Evolutionary conservation across 352 stramenopile genomes (phyloP).

Genomic region (Pilasporangium apinafurcum): DNA sequence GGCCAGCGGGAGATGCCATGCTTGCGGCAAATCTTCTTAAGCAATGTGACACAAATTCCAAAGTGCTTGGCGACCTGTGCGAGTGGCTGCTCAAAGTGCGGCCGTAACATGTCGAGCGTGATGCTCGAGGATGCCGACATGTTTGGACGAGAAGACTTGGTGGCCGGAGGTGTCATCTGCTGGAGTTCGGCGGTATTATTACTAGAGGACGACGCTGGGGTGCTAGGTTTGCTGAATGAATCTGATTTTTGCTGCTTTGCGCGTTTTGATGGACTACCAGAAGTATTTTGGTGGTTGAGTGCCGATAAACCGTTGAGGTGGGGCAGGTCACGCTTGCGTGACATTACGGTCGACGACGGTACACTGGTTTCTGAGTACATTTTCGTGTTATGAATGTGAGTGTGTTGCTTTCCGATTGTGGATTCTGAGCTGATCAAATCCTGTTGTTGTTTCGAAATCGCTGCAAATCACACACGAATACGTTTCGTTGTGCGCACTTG

Average conservation of each 20-base stretch:
- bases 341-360: no score
- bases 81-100: conserved; percentile 81
- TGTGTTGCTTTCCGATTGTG: no score
- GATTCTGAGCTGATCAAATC: no score
- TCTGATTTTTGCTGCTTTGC: no score
- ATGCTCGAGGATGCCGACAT: conserved; percentile 75
- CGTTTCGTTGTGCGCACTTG: conserved; percentile 2
- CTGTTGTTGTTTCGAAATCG: no score
- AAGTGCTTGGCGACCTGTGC: conserved; percentile 70
- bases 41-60: conserved; percentile 77
- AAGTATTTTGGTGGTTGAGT: no score
- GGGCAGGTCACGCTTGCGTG: no score
- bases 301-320: no score
- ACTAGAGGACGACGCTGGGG: background rate
- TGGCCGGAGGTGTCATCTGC: conserved; percentile 7
- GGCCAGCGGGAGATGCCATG: conserved; percentile 78
- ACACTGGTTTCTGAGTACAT: no score
- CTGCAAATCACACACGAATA: no score
- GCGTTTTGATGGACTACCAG: no score
- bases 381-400: no score
- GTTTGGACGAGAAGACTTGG: conserved; percentile 36
- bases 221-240: background rate
- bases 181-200: background rate
- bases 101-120: conserved; percentile 74
- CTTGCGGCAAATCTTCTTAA: conserved; percentile 84